Evolutionary conservation across 305 asterid species (phyloP).

Genomic region (Plantago coronopus): DNA sequence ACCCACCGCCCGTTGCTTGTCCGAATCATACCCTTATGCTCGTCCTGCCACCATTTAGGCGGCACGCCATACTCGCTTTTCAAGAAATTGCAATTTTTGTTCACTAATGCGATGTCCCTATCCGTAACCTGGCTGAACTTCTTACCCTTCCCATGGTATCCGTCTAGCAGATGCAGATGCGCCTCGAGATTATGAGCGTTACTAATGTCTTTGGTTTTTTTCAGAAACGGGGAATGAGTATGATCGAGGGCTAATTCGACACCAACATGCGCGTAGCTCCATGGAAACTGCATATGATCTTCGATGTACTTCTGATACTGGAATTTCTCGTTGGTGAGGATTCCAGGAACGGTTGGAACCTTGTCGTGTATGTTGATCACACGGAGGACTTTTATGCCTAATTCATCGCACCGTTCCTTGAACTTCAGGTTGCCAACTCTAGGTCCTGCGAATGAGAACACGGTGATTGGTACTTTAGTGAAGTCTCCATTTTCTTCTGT

Average conservation of each 20-base stretch:
- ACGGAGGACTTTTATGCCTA: slow-evolving; percentile 51
- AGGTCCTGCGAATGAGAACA: slow-evolving; percentile 58
- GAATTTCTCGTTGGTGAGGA: slow-evolving; percentile 60
- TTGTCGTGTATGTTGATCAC: slow-evolving; percentile 52
- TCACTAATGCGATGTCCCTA: slow-evolving; percentile 64
- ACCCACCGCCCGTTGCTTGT: slow-evolving; percentile 53
- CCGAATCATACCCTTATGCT: slow-evolving; percentile 73
- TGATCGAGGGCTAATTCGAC: slow-evolving; percentile 53
- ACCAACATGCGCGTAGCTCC: slow-evolving; percentile 83
- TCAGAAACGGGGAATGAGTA: slow-evolving; percentile 48
- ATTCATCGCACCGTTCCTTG: slow-evolving; percentile 66
- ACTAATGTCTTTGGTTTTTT: slow-evolving; percentile 32
- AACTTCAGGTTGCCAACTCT: slow-evolving; percentile 66
- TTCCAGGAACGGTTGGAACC: slow-evolving; percentile 69
- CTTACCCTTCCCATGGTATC: slow-evolving; percentile 45
- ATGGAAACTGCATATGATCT: slow-evolving; percentile 46
- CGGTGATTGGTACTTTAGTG: slow-evolving; percentile 42
- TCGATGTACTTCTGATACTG: slow-evolving; percentile 50
- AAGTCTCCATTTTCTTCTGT: slow-evolving; percentile 26
- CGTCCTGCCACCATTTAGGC: slow-evolving; percentile 77
- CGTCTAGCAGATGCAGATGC: slow-evolving; percentile 58
- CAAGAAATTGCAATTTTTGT: slow-evolving; percentile 56
- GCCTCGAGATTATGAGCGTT: slow-evolving; percentile 64
- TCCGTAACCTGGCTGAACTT: slow-evolving; percentile 28
- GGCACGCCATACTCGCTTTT: slow-evolving; percentile 51